Base-by-base conservation (phyloP, 2,329 filamentous ascomycete species). In the Cladorrhinum sp. region DNA sequence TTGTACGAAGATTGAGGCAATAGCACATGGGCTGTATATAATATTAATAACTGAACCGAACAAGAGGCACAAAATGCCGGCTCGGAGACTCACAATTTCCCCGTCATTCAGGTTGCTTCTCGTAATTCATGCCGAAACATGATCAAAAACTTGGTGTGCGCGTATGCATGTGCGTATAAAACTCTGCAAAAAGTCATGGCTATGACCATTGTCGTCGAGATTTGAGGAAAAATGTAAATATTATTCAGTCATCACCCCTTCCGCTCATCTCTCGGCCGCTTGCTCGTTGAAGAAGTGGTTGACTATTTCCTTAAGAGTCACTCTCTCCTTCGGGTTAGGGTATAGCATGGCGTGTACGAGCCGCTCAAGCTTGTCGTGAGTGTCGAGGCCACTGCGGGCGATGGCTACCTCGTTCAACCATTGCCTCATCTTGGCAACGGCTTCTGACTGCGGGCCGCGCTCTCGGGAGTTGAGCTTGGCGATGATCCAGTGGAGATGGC, bases 401-500 rank as follows among this genome's bases (percentile, higher is more conserved):
- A 80, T 77, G 49, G 74, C 76, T 48, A 86, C 75, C 71, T 85
- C 82, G 42, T 70, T 73, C 50, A 86, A 75, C 83, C 83, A 86
- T 59, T 77, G 75, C 59, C 80, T 78, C 83, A 86, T 86, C 69
- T 84, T 80, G 12, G 72, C 65, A 2, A 77, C 76, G 2, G 83
- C 82, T 46, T 62, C 62, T 1, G 65, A 46, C n/a, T 65, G 65
- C 18, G 62, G 66, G 39, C 68, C 65, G 23, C 68, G 61, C 58
- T 69, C 61, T 74, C 77, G 60, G 9, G 69, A 52, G 3, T 86
- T 82, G 46, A 86, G 73, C 42, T 83, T 81, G 1, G 81, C 81
- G 63, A 86, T 86, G 68, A 79, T 75, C 83, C 83, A 86, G 72
- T 85, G 84, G 20, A 86, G 72, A 26, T 80, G 79, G 59, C 76